phyloP scores from a whole-genome alignment of 1,284 basidiomycete species.

The Papiliotrema terrestris region DNA sequence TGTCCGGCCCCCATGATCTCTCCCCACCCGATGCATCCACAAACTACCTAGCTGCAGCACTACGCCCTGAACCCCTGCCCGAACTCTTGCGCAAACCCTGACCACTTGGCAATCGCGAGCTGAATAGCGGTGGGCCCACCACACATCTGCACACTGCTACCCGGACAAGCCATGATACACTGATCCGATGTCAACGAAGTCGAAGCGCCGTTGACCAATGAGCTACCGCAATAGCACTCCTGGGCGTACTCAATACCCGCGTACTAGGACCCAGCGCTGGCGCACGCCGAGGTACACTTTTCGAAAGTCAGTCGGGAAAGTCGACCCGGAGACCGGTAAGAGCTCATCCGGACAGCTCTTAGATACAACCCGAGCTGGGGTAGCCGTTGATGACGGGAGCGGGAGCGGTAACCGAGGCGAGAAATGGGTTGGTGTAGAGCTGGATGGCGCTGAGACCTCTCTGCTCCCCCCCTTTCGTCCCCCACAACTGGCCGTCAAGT shows the following conservation, averaged over 20 bases:
- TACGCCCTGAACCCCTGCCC: too few relatives aligned
- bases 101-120: neutral
- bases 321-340: slow-evolving; percentile 11
- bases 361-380: slow-evolving; percentile 7
- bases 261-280: slow-evolving; percentile 3
- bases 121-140: slow-evolving; percentile 13
- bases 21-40: too few relatives aligned
- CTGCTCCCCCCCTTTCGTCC: too few relatives aligned
- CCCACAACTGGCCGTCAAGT: slow-evolving; percentile 1
- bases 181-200: slow-evolving; percentile 4
- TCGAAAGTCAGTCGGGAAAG: slow-evolving; percentile 11
- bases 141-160: slow-evolving; percentile 12
- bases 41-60: too few relatives aligned
- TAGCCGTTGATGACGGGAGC: slow-evolving; percentile 4
- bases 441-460: neutral
- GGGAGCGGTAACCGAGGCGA: slow-evolving; percentile 1
- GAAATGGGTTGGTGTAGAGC: neutral
- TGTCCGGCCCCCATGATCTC: too few relatives aligned
- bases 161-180: slow-evolving; percentile 21
- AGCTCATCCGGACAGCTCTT: slow-evolving; percentile 15
- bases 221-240: slow-evolving; percentile 19
- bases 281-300: slow-evolving; percentile 15
- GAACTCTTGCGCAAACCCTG: too few relatives aligned
- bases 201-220: slow-evolving; percentile 14
- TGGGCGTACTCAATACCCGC: slow-evolving; percentile 19